Evolutionary conservation across 306 rosid species (phyloP), one percentile per base, ranked within the genome.

Genomic region (Dalbergia oliveri): DNA sequence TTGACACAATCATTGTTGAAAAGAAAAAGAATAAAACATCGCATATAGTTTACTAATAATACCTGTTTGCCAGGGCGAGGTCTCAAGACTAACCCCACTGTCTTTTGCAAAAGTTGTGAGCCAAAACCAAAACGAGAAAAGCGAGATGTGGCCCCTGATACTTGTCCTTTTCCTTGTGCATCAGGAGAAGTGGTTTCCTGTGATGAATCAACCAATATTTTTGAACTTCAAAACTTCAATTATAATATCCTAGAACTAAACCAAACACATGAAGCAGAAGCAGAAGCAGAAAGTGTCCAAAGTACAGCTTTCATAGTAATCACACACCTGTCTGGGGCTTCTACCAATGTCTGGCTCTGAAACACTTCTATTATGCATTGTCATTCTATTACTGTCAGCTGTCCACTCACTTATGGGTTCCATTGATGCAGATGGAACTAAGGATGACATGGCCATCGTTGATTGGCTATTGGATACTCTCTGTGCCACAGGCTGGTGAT

Each of bases 291-390:
- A 76, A 64, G 31, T 53, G 6, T 72, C 49, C 35, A 61, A n/a
- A 43, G 60, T 44, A 60, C 72, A 68, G 69, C 68, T 58, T 53
- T 60, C 77, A 64, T 47, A 57, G 49, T 21, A 77, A 81, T 57
- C 74, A 74, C 91, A 79, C 75, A 92, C 97, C 93, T 92, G 94
- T 83, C 90, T 85, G 41, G 97, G 97, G 82, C 45, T 84, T 88
- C 97, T 88, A 75, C 97, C 93, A 81, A 94, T 79, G 72, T 92
- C 97, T 49, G 97, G 97, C 87, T 94, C 98, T 62, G 98, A 94
- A 85, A 92, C 91, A 87, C 98, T 94, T 89, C 97, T 90, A 80
- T 84, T 92, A 79, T 77, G 89, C 88, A 70, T 85, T 56, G 88
- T 57, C 91, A 84, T 88, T 80, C 75, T 88, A 83, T 73, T 85